Evolutionary conservation across 2,329 filamentous ascomycete species (phyloP).

Genomic region (Neonectria coccinea): DNA sequence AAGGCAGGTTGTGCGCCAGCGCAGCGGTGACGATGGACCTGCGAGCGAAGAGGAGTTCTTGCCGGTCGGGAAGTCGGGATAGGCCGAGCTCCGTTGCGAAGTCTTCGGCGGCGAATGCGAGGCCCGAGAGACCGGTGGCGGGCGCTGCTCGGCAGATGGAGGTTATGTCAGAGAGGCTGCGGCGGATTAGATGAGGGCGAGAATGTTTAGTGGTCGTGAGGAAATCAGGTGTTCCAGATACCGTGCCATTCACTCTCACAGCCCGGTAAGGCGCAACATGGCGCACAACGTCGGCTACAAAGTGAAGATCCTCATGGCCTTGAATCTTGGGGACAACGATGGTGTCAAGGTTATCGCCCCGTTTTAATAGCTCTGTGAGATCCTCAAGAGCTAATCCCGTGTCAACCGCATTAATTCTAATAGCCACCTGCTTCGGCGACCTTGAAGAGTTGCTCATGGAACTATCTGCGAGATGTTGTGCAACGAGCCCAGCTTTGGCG

Average conservation of each 20-base stretch:
- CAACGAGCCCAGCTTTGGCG: constrained; percentile 7
- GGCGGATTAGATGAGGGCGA: constrained; percentile 17
- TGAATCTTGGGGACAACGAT: constrained; percentile 17
- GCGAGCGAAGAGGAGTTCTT: constrained; percentile 10
- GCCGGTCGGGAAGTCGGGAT: constrained; percentile 12
- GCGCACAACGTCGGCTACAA: constrained; percentile 14
- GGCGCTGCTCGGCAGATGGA: constrained; percentile 13
- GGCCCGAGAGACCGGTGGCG: constrained; percentile 6
- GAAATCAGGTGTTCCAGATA: neutral
- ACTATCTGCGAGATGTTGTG: constrained; percentile 8
- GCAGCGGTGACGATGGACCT: constrained; percentile 12
- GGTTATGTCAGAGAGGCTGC: constrained; percentile 10
- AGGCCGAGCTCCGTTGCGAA: constrained; percentile 16
- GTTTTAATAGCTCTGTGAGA: constrained; percentile 6
- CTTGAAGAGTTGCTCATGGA: constrained; percentile 6
- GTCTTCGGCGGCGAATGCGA: constrained; percentile 22
- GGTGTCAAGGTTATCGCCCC: constrained; percentile 5
- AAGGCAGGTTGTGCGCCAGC: neutral
- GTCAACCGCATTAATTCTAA: constrained; percentile 20
- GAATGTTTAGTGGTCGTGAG: constrained; percentile 12
- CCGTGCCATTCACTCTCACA: neutral
- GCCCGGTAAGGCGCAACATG: constrained; percentile 11
- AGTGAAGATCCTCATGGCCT: constrained; percentile 11
- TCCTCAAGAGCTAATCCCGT: constrained; percentile 15
- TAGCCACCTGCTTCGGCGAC: neutral